These are phyloP conservation scores for Aphanoascus verrucosus DNA, from an alignment of 2,329 filamentous ascomycete genomes.

Conservation along the genomic window DNA sequence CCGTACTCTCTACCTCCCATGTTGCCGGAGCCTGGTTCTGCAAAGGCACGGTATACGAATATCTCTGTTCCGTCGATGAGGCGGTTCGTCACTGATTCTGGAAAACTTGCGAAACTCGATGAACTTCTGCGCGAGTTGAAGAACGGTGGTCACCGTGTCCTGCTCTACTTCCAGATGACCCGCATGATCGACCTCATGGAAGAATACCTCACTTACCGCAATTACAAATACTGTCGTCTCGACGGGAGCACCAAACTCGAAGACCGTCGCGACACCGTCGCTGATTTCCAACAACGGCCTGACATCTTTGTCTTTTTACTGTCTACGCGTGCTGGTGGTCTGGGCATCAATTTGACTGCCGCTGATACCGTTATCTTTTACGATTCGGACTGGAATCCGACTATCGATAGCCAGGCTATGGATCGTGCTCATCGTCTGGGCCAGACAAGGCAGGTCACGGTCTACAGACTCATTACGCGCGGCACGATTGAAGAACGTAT, in stretches of 20 bases:
- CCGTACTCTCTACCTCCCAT: slow-evolving; percentile 52
- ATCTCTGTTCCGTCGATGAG: slow-evolving; percentile 93
- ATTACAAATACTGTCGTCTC: slow-evolving; percentile 95
- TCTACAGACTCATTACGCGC: slow-evolving; percentile 92
- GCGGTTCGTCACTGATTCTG: slow-evolving; percentile 93
- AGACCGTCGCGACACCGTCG: slow-evolving; percentile 88
- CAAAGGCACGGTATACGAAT: slow-evolving; percentile 76
- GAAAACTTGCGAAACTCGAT: slow-evolving; percentile 88
- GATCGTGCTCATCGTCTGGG: slow-evolving; percentile 95
- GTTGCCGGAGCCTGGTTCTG: slow-evolving; percentile 67
- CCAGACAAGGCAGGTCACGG: slow-evolving; percentile 89
- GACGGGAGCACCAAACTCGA: slow-evolving; percentile 96
- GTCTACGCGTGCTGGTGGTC: slow-evolving; percentile 89
- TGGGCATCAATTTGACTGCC: slow-evolving; percentile 93
- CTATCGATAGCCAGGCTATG: slow-evolving; percentile 98
- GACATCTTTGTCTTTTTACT: slow-evolving; percentile 97
- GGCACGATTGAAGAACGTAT: slow-evolving; percentile 98
- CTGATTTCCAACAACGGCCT: slow-evolving; percentile 87
- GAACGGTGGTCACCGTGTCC: slow-evolving; percentile 79
- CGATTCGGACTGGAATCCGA: slow-evolving; percentile 98
- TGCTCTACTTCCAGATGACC: slow-evolving; percentile 99
- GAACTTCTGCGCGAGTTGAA: slow-evolving; percentile 80
- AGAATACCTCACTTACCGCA: slow-evolving; percentile 95
- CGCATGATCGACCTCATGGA: slow-evolving; percentile 99
- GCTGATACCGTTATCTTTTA: slow-evolving; percentile 99